phyloP scores from a whole-genome alignment of 306 rosid genomes.

The Cicer pinnatifidum region DNA sequence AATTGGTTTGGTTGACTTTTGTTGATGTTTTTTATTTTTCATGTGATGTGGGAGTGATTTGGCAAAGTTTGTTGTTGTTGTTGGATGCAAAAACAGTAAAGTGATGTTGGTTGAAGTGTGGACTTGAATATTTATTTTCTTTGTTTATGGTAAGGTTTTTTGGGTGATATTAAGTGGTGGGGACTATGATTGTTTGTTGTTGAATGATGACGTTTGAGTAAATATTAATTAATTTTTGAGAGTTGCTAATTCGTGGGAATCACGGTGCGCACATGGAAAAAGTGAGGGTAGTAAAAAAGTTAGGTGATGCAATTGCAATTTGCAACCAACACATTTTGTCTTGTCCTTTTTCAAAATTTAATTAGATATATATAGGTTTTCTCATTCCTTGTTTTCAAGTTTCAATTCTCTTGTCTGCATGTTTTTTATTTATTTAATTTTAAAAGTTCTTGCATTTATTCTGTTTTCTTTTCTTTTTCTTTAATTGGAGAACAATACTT shows the following conservation, averaged over 20 bases:
- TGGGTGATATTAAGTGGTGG: background rate
- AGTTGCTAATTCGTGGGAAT: background rate
- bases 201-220: background rate
- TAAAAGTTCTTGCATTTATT: no score
- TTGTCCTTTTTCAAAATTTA: constrained; percentile 13
- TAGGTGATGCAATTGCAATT: constrained; percentile 1
- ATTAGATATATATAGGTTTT: background rate
- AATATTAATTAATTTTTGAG: constrained; percentile 15
- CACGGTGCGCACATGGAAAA: constrained; percentile 23
- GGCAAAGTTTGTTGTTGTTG: constrained; percentile 15
- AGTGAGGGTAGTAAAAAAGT: background rate
- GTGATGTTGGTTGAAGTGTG: constrained; percentile 15
- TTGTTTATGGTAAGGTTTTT: background rate
- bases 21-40: constrained; percentile 4
- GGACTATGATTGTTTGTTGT: background rate
- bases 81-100: background rate
- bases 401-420: background rate
- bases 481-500: no score
- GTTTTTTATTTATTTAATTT: background rate
- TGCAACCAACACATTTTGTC: constrained; percentile 3
- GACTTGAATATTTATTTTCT: background rate
- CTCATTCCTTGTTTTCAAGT: background rate
- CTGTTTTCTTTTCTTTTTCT: no score
- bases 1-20: constrained; percentile 34
- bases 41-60: constrained; percentile 32